Evolutionary conservation across 2,329 filamentous ascomycete genomes (phyloP), one percentile per base, ranked within the genome.

Genomic region (Colletotrichum sojae): DNA sequence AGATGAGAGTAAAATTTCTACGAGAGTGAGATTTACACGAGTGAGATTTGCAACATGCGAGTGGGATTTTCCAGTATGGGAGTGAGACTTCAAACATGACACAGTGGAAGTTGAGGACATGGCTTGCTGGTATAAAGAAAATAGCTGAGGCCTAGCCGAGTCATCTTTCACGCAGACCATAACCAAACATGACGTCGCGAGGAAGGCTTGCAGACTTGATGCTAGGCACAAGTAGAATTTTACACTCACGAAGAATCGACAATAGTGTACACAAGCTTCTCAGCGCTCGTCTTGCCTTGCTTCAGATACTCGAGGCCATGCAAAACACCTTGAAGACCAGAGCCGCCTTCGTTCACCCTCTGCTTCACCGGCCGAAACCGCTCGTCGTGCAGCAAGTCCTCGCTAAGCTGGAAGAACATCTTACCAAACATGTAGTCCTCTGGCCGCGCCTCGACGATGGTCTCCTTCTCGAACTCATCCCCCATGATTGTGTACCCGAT

Each of bases 201-300:
- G 6, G 15, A n/a, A 6, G 40, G 4, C 40, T 43, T 15, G 40
- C 13, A 43, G 13, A 43, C 5, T 6, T 15, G 13, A 15, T 15
- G 10, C 4, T 16, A n/a, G 13, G 6, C 12, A 5, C 15, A n/a
- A n/a, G 40, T 43, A 10, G 13, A 16, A 20, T 8, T 22, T 13
- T 1, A 43, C 49, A 39, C 6, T 49, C 27, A 27, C 2, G 10
- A 27, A 6, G 20, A 31, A n/a, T 3, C 10, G 10, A 43, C 61
- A 73, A 82, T 69, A 82, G 79, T 82, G 71, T 83, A 84, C 1
- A 85, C 83, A 57, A 85, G 73, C 77, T 85, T 85, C 20, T 78
- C 77, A 8, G 78, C 83, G 61, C 81, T 83, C 27, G 84, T 76
- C 72, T 77, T 75, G 0, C 75, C 76, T 5, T 76, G 72, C 52